Evolutionary conservation across 2,329 filamentous ascomycete species (phyloP), one percentile per base, ranked within the genome.

Genomic region (Diaporthe citrichinensis): DNA sequence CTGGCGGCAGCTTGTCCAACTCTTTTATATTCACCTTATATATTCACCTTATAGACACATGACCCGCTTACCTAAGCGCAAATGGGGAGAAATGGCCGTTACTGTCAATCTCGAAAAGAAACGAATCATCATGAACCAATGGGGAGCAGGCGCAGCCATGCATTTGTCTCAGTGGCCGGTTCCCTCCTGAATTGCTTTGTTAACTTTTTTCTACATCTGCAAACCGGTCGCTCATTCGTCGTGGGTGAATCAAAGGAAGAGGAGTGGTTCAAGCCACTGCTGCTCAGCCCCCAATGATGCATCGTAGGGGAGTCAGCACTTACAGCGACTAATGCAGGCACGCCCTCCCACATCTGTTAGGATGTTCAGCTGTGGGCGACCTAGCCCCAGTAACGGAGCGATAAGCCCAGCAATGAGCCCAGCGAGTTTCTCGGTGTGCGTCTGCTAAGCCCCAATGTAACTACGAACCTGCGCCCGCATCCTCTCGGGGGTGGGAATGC

Each of bases 321-420:
- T 53, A 25, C n/a, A 53, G 46, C n/a, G 65, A 53, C 65, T 68
- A 68, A 53, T 68, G 65, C 65, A 68, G 46, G 65, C 46, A 68
- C 65, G 15, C 31, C 62, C 62, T 39, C 46, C 31, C 12, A 53
- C 3, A 14, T 20, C 46, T 68, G 31, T 20, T 28, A 39, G 65
- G 14, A 39, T 68, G 31, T 68, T 39, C 65, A 39, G 31, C 31
- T 39, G 65, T 39, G n/a, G 34, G 3, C 23, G 31, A 46, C 46
- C 15, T 2, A 25, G 62, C 34, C 46, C 31, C 46, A 36, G 23
- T 3, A 9, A 44, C 17, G 36, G 55, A n/a, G 55, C 31, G 39
- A 62, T 44, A 31, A 62, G 59, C 59, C 62, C 14, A 62, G 44
- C 36, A 34, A 49, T 49, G 4, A 67, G 44, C 62, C 62, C 31